These are phyloP conservation scores for Malassezia nana DNA, from an alignment of 1,284 basidiomycete genomes.

Conservation along the genomic window DNA sequence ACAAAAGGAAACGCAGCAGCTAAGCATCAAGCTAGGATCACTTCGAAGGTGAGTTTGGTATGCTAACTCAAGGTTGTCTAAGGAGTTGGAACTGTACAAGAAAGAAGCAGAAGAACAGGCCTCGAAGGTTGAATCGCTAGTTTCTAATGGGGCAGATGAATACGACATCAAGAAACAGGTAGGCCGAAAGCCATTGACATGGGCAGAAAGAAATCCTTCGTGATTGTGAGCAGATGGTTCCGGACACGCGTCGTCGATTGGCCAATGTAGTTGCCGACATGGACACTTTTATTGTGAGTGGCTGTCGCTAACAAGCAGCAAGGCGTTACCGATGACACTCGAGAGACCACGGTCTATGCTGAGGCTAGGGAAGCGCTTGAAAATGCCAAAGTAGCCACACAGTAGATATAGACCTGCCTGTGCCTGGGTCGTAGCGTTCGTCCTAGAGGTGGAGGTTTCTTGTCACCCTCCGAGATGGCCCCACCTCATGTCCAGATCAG, in stretches of 20 bases:
- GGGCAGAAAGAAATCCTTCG: conserved; percentile 10
- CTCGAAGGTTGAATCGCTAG: neutral
- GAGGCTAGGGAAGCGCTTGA: neutral
- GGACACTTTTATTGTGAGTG: conserved; percentile 10
- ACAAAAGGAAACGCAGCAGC: conserved; percentile 20
- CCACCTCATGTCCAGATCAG: conserved; percentile 29
- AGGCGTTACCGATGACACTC: neutral
- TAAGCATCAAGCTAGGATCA: conserved; percentile 26
- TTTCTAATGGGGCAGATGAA: conserved; percentile 3
- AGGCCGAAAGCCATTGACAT: neutral
- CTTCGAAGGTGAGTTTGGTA: conserved; percentile 15
- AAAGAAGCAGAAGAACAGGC: conserved; percentile 13
- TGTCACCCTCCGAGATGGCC: conserved; percentile 16
- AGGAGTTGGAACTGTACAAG: conserved; percentile 10
- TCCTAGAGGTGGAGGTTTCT: conserved; percentile 2
- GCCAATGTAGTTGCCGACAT: conserved; percentile 3
- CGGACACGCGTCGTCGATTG: conserved; percentile 14
- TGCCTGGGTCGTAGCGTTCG: neutral
- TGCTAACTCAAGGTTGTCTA: conserved; percentile 6
- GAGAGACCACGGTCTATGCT: neutral
- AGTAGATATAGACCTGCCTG: neutral
- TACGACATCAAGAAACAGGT: conserved; percentile 15
- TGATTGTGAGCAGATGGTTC: conserved; percentile 14
- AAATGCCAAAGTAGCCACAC: neutral
- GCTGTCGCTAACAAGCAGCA: neutral